These are phyloP conservation scores for Barnettozyma populi DNA, from an alignment of 805 yeast species.

Conservation along the genomic window DNA sequence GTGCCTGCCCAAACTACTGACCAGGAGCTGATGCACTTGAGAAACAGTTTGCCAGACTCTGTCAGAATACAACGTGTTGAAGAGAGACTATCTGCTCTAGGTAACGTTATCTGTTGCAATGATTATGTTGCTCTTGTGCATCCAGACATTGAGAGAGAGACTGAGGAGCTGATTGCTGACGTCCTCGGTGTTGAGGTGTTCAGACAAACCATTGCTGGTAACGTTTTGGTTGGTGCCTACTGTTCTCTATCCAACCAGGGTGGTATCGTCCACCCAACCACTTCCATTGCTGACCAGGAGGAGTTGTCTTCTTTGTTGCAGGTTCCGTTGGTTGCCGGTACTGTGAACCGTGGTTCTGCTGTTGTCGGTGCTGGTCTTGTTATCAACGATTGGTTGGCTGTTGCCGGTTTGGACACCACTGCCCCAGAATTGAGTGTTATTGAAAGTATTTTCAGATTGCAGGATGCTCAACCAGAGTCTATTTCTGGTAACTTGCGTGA, in stretches of 20 bases:
- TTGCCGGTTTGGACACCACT: conserved; percentile 94
- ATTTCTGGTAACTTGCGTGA: conserved; percentile 83
- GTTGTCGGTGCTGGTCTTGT: conserved; percentile 99
- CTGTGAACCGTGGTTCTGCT: conserved; percentile 94
- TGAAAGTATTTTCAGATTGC: conserved; percentile 91
- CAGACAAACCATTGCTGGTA: conserved; percentile 98
- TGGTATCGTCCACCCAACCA: conserved; percentile 97
- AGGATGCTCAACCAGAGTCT: conserved; percentile 85
- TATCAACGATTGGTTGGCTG: conserved; percentile 97
- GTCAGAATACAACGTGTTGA: conserved; percentile 97
- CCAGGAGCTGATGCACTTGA: conserved; percentile 94
- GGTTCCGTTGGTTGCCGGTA: conserved; percentile 98
- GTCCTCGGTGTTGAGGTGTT: conserved; percentile 98
- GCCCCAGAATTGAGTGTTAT: conserved; percentile 97
- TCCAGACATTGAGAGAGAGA: conserved; percentile 98
- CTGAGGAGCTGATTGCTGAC: conserved; percentile 97
- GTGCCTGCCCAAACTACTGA: conserved; percentile 98
- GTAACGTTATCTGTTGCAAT: conserved; percentile 97
- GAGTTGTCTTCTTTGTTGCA: conserved; percentile 92
- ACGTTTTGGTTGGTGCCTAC: conserved; percentile 94
- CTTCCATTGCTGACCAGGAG: conserved; percentile 96
- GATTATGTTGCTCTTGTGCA: conserved; percentile 98
- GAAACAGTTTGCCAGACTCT: conserved; percentile 92
- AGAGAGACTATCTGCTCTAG: conserved; percentile 93
- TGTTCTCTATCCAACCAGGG: conserved; percentile 95